Conservation (phyloP, 2,329 filamentous ascomycete genomes). For the Fusarium gaditjirri region DNA sequence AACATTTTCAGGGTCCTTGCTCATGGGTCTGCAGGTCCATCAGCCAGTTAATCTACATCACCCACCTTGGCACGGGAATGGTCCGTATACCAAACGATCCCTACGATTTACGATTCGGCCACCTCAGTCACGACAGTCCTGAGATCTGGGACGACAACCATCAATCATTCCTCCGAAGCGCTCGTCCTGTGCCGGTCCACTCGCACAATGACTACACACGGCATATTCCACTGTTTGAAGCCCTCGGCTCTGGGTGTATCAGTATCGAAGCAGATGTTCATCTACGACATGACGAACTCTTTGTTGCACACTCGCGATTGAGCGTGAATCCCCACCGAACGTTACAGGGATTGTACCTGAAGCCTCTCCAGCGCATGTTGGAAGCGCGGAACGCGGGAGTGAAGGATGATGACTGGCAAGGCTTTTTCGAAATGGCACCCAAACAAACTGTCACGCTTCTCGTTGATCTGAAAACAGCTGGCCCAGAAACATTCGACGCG, state of each 20-base stretch:
- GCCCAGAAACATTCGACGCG: background rate
- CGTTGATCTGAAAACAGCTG: constrained; percentile 12
- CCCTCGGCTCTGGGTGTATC: constrained; percentile 15
- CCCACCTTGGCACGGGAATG: background rate
- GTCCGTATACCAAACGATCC: constrained; percentile 15
- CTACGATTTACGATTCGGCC: constrained; percentile 17
- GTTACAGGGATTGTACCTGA: background rate
- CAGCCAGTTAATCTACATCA: constrained; percentile 7
- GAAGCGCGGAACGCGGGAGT: background rate
- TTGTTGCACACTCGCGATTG: constrained; percentile 6
- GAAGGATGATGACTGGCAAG: background rate
- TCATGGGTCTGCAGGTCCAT: background rate
- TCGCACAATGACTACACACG: constrained; percentile 25
- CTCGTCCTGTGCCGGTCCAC: constrained; percentile 6
- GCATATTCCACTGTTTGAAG: constrained; percentile 17
- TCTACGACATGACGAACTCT: background rate
- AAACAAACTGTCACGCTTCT: constrained; percentile 8
- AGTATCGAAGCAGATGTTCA: constrained; percentile 21
- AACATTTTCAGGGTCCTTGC: background rate
- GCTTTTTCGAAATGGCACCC: background rate
- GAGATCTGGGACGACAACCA: constrained; percentile 16
- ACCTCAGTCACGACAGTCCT: constrained; percentile 7
- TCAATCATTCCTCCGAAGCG: constrained; percentile 13
- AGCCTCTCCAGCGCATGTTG: constrained; percentile 14
- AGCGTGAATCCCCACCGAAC: background rate